These are phyloP conservation scores for Yamadazyma dendronema DNA, from an alignment of 1,139 yeast species.

Conservation along the genomic window DNA sequence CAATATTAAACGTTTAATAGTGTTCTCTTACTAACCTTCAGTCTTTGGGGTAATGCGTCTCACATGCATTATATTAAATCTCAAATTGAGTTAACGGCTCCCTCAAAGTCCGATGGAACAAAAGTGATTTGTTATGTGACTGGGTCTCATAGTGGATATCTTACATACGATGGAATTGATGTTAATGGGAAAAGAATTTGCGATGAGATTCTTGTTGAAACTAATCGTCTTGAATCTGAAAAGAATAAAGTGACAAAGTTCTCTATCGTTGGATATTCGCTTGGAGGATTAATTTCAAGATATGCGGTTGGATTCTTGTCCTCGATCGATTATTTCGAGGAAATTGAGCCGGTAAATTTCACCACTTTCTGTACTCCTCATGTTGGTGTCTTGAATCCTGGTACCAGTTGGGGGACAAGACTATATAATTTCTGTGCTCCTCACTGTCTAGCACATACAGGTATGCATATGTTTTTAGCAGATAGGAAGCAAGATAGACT, in stretches of 20 bases:
- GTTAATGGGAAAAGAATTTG: conserved; percentile 78
- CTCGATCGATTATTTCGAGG: conserved; percentile 51
- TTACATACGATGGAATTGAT: conserved; percentile 84
- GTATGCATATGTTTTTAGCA: conserved; percentile 65
- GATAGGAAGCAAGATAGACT: conserved; percentile 33
- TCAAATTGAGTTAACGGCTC: conserved; percentile 29
- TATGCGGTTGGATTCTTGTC: conserved; percentile 73
- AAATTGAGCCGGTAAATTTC: conserved; percentile 54
- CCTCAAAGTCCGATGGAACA: conserved; percentile 19
- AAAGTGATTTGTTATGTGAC: conserved; percentile 54
- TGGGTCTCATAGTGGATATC: conserved; percentile 60
- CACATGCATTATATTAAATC: conserved; percentile 61
- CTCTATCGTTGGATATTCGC: conserved; percentile 75
- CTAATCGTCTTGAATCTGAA: conserved; percentile 28
- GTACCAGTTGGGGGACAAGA: conserved; percentile 39
- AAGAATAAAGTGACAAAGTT: conserved; percentile 45
- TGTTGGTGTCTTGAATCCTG: conserved; percentile 72
- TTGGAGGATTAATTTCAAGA: conserved; percentile 78
- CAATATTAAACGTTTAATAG: neutral
- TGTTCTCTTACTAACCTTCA: conserved; percentile 15
- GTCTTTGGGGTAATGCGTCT: conserved; percentile 72
- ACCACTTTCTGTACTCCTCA: conserved; percentile 82
- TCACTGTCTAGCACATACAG: conserved; percentile 63
- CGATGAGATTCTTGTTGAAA: conserved; percentile 56
- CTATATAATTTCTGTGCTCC: conserved; percentile 64